Base-by-base conservation (phyloP, 2,329 filamentous ascomycete genomes). In the Amauroascus verrucosus region DNA sequence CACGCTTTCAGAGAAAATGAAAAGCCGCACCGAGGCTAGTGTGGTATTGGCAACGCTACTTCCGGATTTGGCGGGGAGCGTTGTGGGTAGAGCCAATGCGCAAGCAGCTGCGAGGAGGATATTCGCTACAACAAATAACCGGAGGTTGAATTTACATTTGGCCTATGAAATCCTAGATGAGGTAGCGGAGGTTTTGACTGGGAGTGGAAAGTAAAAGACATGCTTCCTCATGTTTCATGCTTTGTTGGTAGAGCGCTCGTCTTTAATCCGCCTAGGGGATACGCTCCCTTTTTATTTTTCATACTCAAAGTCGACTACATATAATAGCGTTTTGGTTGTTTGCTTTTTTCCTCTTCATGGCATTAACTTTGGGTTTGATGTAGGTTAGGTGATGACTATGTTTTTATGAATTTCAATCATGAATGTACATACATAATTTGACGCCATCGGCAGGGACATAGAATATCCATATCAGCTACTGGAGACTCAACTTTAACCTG, bases 11-110 rank as follows among this genome's bases (percentile, higher is more conserved):
- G 86, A 97, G 62, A 93, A 88, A 71, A 79, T 82, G 48, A 85
- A 83, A 67, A 94, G 86, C 57, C 78, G 87, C 56, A 87, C 84
- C 7, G 93, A 97, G 69, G 93, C 94, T 6, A 88, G 86, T 56
- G 72, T 95, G 22, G 87, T 97, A 76, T 77, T 98, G 47, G 88
- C 86, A 8, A 95, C 89, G 8, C 77, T 98, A 48, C 77, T 98
- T 18, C 93, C 93, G 1, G 93, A 98, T 67, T 67, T 98, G 54
- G 91, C 88, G 7, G 89, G 85, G 6, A 95, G 86, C 69, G 94
- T 98, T 6, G 94, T 98, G 14, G 93, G 93, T 3, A 80, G 89
- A 63, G 80, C 84, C 41, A 98, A 98, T 72, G 93, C 94, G 14
- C 86, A 94, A 67, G 85, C 85, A 53, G 93, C 93, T 20, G 90